Percentiles rank a stretch among this genome's conserved stretches.
Conservation (phyloP, 1,139 yeast species). For the Pichia sp. region DNA sequence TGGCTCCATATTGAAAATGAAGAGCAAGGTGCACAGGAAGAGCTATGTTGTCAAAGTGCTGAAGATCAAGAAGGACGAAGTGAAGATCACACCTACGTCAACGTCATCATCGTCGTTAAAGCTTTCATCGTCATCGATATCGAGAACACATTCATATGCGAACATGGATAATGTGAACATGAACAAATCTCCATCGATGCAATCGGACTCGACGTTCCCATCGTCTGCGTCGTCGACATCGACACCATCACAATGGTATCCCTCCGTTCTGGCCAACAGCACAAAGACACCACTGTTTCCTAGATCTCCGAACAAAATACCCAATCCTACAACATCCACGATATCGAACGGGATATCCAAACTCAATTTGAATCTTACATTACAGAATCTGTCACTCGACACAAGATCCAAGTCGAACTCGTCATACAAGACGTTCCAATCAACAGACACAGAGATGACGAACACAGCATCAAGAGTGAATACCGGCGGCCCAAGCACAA, state of each 20-base stretch:
- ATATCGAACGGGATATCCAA: too few relatives aligned
- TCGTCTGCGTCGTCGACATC: too few relatives aligned
- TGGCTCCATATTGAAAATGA: constrained; percentile 26
- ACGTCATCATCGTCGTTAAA: background rate
- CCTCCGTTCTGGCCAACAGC: background rate
- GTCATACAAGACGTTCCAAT: background rate
- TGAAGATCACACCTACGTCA: background rate
- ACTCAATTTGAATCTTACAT: background rate
- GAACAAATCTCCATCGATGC: too few relatives aligned
- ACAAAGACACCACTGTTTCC: too few relatives aligned
- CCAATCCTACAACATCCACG: too few relatives aligned
- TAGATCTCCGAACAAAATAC: too few relatives aligned
- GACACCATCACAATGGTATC: too few relatives aligned
- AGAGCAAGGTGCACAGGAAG: constrained; percentile 8
- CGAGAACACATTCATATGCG: constrained; percentile 7
- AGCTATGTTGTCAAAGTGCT: constrained; percentile 18
- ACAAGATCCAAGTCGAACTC: background rate
- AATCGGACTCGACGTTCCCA: too few relatives aligned
- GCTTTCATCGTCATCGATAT: background rate
- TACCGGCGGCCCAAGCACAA: too few relatives aligned
- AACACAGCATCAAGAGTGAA: background rate
- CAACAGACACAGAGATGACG: background rate
- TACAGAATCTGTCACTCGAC: constrained; percentile 1
- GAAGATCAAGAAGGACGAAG: constrained; percentile 2
- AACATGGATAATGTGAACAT: background rate